Evolutionary conservation across 2,329 filamentous ascomycete genomes (phyloP), one percentile per base, ranked within the genome.

Genomic region (Epichloe glyceriae): DNA sequence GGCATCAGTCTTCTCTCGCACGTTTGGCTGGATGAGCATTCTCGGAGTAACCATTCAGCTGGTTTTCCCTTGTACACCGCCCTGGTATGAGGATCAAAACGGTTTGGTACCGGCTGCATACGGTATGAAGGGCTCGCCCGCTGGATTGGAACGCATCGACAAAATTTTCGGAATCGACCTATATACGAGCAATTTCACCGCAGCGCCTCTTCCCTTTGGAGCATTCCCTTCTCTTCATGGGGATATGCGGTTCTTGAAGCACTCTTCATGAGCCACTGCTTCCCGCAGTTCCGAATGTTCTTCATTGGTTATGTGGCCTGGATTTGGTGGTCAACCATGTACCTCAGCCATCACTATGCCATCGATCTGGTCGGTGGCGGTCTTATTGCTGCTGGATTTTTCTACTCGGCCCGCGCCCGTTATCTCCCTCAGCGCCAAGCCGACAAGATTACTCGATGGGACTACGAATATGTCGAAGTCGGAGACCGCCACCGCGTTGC

Each of bases 321-420:
- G 91, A 83, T 96, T 61, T 96, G 89, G 87, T 97, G 91, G 89
- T 86, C 90, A 12, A 97, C 91, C 58, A 95, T 97, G 88, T 96
- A 97, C 64, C 79, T 97, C 49, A 94, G 88, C 62, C 91, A 97
- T 69, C 91, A 97, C 71, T 97, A 97, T 65, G 91, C 90, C 34
- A 86, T 97, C 40, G 91, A 97, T 66, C 75, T 97, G 47, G 88
- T 96, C 26, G 88, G 80, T 37, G 91, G 91, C 58, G 88, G 85
- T 64, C 73, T 95, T 53, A 74, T 88, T 53, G 85, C 88, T 22
- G 83, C 83, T 12, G 73, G 85, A 47, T 82, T 85, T 52, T 97
- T 88, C 74, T 95, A 91, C 70, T 80, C 88, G 54, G 80, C 86
- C 51, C 86, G 87, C 63, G 79, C 83, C 41, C 82, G 83, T 53